Evolutionary conservation across 1,139 yeast genomes (phyloP).

Genomic region (Suhomyces atakaporum): DNA sequence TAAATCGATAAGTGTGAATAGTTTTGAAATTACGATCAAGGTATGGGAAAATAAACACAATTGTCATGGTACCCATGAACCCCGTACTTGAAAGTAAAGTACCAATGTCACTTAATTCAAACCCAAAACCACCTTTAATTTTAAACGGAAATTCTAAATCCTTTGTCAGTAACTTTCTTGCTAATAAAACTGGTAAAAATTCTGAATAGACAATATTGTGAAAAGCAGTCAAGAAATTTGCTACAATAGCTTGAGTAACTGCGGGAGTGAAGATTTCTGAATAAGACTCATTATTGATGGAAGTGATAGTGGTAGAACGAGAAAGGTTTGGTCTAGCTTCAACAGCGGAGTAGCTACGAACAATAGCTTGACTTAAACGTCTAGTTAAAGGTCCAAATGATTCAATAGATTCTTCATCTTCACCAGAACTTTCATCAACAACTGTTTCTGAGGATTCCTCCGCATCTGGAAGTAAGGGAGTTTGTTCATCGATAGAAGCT

Average conservation of each 20-base stretch:
- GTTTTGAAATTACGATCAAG: slow-evolving; percentile 27
- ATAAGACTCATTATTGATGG: slow-evolving; percentile 2
- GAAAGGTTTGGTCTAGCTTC: slow-evolving; percentile 9
- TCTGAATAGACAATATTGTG: slow-evolving; percentile 24
- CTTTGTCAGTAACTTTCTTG: slow-evolving; percentile 18
- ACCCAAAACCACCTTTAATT: slow-evolving; percentile 26
- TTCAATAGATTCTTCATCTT: slow-evolving; percentile 8
- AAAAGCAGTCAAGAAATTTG: slow-evolving; percentile 22
- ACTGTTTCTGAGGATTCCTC: neutral
- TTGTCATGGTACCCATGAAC: slow-evolving; percentile 26
- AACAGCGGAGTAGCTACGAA: slow-evolving; percentile 20
- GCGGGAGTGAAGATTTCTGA: slow-evolving; percentile 23
- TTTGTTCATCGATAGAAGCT: slow-evolving; percentile 6
- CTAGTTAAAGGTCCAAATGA: slow-evolving; percentile 12
- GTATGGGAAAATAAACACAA: slow-evolving; percentile 26
- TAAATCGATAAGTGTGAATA: slow-evolving; percentile 23
- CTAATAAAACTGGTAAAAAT: slow-evolving; percentile 27
- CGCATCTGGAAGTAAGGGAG: slow-evolving; percentile 6
- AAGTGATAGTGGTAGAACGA: slow-evolving; percentile 7
- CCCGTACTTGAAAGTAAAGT: slow-evolving; percentile 28
- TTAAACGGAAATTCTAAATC: slow-evolving; percentile 22
- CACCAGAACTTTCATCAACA: slow-evolving; percentile 2
- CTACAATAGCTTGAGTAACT: slow-evolving; percentile 24
- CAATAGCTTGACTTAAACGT: slow-evolving; percentile 14
- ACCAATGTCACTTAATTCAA: slow-evolving; percentile 25